Evolutionary conservation across 345 rosid genomes (phyloP).

Genomic region (Populus alba): DNA sequence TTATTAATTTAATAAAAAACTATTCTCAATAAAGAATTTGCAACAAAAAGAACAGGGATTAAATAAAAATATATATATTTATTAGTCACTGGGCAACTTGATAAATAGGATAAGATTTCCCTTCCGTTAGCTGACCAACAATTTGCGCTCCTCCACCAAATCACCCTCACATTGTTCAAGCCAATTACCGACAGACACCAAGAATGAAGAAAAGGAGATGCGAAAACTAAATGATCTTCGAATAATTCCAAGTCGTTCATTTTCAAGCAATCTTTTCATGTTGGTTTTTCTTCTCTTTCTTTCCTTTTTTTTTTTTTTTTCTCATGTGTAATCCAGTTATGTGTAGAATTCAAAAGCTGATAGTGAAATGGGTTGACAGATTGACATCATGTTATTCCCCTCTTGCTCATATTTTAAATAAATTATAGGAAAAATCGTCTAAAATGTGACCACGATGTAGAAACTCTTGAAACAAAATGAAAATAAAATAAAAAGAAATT

Average conservation of each 20-base stretch:
- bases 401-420: not conserved
- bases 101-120: not conserved
- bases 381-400: not conserved
- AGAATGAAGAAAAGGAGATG: not conserved
- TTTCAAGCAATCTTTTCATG: not conserved
- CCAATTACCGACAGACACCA: not conserved
- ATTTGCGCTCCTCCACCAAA: not conserved
- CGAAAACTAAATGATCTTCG: not conserved
- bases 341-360: not conserved
- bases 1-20: too few relatives aligned
- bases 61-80: too few relatives aligned
- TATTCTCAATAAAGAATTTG: too few relatives aligned
- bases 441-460: too few relatives aligned
- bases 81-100: not conserved
- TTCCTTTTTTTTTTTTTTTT: not conserved
- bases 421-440: not conserved
- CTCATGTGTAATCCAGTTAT: not conserved
- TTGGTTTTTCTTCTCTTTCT: too few relatives aligned
- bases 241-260: not conserved
- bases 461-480: too few relatives aligned
- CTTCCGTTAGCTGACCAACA: not conserved
- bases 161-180: not conserved
- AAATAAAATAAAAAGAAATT: too few relatives aligned
- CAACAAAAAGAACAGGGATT: too few relatives aligned
- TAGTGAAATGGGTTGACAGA: constrained; percentile 8